Conservation (phyloP, 345 rosid genomes). For the Physaria fendleri region DNA sequence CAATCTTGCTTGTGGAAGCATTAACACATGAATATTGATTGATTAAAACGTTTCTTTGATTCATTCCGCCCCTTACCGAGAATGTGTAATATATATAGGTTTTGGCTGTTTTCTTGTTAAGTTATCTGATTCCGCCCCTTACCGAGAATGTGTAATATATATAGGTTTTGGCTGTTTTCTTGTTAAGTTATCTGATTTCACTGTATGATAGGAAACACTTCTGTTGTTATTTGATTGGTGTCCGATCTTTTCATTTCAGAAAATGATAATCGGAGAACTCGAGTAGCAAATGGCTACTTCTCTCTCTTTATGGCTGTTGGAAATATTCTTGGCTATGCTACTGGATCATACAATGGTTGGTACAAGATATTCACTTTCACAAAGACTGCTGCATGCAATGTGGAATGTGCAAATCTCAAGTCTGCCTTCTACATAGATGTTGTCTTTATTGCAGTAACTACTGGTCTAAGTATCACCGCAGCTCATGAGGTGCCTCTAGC, state of each 20-base stretch:
- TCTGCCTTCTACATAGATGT: conserved; percentile 83
- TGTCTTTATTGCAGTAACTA: conserved; percentile 55
- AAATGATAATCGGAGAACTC: conserved; percentile 78
- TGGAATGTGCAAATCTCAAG: conserved; percentile 87
- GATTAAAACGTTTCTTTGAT: background rate
- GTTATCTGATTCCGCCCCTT: background rate
- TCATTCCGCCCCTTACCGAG: background rate
- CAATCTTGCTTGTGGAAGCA: background rate
- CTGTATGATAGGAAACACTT: background rate
- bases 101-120: background rate
- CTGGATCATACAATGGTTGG: conserved; percentile 90
- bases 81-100: background rate
- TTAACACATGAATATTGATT: background rate
- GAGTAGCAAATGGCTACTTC: conserved; percentile 95
- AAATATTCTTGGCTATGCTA: conserved; percentile 86
- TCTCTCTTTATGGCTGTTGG: conserved; percentile 93
- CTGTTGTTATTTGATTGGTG: background rate
- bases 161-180: background rate
- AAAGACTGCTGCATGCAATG: conserved; percentile 60
- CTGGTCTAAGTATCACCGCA: conserved; percentile 54
- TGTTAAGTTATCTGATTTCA: background rate
- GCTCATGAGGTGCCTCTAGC: conserved; percentile 61
- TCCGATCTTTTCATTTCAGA: conserved; percentile 40
- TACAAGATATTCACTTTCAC: conserved; percentile 77
- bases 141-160: background rate